These are phyloP conservation scores for Pseudoturritis turrita DNA, from an alignment of 345 rosid species.

Conservation along the genomic window DNA sequence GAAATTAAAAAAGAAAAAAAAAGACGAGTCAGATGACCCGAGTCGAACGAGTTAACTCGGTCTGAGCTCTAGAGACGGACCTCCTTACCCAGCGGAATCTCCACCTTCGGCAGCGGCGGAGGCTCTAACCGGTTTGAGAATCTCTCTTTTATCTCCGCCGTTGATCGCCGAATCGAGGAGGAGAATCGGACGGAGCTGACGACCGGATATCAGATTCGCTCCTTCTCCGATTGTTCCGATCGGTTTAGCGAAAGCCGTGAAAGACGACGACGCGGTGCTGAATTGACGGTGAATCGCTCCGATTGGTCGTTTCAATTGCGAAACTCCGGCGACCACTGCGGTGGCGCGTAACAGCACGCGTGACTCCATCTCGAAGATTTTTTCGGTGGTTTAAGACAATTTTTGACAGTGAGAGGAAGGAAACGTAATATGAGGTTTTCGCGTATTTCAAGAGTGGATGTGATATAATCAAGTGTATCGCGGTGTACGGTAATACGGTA, in stretches of 20 bases:
- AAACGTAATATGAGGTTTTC: conserved; percentile 1
- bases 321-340: conserved; percentile 34
- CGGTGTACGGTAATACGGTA: not conserved
- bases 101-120: conserved; percentile 74
- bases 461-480: not conserved
- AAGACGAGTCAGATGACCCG: conserved; percentile 34
- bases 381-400: not conserved
- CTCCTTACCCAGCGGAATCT: conserved; percentile 98
- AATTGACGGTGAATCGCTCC: conserved; percentile 18
- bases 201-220: conserved; percentile 73
- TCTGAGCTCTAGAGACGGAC: conserved; percentile 43
- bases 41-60: conserved; percentile 36
- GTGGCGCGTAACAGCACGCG: conserved; percentile 73
- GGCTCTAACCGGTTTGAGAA: conserved; percentile 42
- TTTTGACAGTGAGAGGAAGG: conserved; percentile 22
- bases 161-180: conserved; percentile 41
- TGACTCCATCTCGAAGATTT: conserved; percentile 59
- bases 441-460: conserved; percentile 21
- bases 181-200: conserved; percentile 74
- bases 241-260: conserved; percentile 32
- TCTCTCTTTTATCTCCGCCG: conserved; percentile 37
- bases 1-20: not conserved
- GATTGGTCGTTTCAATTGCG: conserved; percentile 39
- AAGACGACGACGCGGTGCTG: conserved; percentile 15
- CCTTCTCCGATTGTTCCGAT: conserved; percentile 61